These are phyloP conservation scores for Aspergillus sp. DNA, from an alignment of 2,329 filamentous ascomycete genomes.

Conservation along the genomic window DNA sequence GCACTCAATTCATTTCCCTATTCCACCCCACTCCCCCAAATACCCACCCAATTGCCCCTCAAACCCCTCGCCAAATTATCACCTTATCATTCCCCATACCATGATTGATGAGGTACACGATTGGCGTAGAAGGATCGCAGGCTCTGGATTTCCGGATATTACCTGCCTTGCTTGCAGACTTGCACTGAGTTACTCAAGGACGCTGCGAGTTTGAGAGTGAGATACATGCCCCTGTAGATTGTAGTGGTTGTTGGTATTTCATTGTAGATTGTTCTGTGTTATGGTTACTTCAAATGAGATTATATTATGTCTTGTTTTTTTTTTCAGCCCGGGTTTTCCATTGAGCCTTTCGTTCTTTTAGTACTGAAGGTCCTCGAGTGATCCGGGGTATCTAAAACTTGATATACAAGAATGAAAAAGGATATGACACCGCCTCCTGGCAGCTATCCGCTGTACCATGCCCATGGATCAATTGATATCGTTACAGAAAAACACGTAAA, in stretches of 20 bases:
- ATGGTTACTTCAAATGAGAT: neutral
- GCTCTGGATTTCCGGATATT: slow-evolving; percentile 20
- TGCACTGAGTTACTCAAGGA: slow-evolving; percentile 34
- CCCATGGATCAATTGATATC: neutral
- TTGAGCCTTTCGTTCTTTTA: no score
- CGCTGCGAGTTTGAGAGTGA: slow-evolving; percentile 43
- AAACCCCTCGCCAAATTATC: slow-evolving; percentile 71
- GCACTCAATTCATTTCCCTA: neutral
- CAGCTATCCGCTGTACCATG: no score
- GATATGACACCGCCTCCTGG: no score
- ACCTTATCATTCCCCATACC: slow-evolving; percentile 61
- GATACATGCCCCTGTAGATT: slow-evolving; percentile 29
- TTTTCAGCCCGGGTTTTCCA: neutral
- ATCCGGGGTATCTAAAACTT: no score
- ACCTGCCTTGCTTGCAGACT: slow-evolving; percentile 44
- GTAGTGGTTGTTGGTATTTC: neutral
- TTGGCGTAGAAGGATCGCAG: slow-evolving; percentile 71
- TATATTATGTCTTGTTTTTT: no score
- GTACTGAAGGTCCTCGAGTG: no score
- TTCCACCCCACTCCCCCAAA: neutral
- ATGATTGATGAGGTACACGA: slow-evolving; percentile 88
- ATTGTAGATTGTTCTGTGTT: neutral
- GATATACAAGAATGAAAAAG: no score
- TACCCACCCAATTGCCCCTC: neutral
- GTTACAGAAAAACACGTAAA: neutral